Evolutionary conservation across 306 rosid genomes (phyloP).

Genomic region (Cicer yamashitae): DNA sequence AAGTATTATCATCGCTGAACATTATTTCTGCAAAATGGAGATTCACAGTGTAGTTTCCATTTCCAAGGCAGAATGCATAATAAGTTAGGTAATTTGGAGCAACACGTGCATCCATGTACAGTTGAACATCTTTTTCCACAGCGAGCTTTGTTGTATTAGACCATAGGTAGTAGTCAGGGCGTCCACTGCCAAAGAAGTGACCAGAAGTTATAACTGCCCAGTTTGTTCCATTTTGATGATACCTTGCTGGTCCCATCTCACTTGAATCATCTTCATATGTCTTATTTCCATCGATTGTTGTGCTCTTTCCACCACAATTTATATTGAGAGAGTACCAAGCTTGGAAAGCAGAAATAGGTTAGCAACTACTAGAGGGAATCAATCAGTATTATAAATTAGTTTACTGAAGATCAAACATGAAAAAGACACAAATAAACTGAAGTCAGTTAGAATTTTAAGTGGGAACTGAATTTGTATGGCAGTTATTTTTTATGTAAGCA

Average conservation of each 20-base stretch:
- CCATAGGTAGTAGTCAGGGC: conserved; percentile 5
- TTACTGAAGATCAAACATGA: background rate
- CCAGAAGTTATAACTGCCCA: conserved; percentile 72
- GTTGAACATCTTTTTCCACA: conserved; percentile 41
- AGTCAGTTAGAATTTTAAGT: no score
- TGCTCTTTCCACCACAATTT: conserved; percentile 49
- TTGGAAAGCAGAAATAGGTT: conserved; percentile 28
- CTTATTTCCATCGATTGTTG: conserved; percentile 2
- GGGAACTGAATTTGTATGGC: no score
- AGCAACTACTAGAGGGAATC: conserved; percentile 2
- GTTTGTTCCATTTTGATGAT: conserved; percentile 26
- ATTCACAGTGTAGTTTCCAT: conserved; percentile 58
- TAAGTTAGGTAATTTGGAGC: conserved; percentile 69
- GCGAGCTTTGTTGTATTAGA: conserved; percentile 46
- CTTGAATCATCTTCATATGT: conserved; percentile 41
- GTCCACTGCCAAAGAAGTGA: conserved; percentile 49
- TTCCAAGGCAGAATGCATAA: conserved; percentile 59
- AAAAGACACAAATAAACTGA: background rate
- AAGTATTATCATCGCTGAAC: conserved; percentile 40
- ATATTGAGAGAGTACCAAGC: conserved; percentile 45
- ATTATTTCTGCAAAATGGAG: conserved; percentile 64
- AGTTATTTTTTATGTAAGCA: no score
- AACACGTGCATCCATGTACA: conserved; percentile 68
- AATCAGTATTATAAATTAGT: background rate
- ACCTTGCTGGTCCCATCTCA: conserved; percentile 27